Conservation (phyloP, 345 rosid genomes). For the Viola odorata region DNA sequence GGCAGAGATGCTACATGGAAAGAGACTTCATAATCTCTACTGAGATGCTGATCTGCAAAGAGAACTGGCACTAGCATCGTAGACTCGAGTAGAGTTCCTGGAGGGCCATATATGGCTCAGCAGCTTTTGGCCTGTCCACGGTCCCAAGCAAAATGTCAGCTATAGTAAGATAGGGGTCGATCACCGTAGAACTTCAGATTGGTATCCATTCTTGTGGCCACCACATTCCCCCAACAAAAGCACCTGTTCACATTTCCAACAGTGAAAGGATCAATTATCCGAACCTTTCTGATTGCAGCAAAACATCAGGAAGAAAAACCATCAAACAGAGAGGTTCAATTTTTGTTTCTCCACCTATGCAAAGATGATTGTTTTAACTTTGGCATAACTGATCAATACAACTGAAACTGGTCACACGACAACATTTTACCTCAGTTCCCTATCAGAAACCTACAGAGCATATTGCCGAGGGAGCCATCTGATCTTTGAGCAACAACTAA, state of each 20-base stretch:
- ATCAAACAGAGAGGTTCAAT: neutral
- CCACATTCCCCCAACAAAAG: conserved; percentile 94
- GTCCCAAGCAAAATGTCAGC: conserved; percentile 75
- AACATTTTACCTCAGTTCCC: conserved; percentile 91
- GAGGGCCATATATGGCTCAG: conserved; percentile 70
- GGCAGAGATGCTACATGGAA: neutral
- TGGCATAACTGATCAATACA: no score
- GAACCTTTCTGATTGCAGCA: neutral
- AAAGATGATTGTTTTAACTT: no score
- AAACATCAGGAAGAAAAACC: neutral
- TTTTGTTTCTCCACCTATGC: no score
- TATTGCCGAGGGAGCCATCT: conserved; percentile 93
- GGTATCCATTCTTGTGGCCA: conserved; percentile 75
- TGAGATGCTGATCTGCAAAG: no score
- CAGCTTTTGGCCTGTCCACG: conserved; percentile 84
- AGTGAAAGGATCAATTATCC: conserved; percentile 1
- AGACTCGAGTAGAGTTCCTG: conserved; percentile 47
- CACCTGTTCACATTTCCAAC: conserved; percentile 46
- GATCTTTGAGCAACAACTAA: conserved; percentile 69
- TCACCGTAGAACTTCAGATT: conserved; percentile 87
- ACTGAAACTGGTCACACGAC: no score
- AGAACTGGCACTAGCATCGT: conserved; percentile 1
- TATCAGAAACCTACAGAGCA: conserved; percentile 80
- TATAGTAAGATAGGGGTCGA: conserved; percentile 79
- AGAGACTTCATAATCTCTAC: no score